Base-by-base conservation (phyloP, 306 rosid species). In the Elaeagnus macrophylla region DNA sequence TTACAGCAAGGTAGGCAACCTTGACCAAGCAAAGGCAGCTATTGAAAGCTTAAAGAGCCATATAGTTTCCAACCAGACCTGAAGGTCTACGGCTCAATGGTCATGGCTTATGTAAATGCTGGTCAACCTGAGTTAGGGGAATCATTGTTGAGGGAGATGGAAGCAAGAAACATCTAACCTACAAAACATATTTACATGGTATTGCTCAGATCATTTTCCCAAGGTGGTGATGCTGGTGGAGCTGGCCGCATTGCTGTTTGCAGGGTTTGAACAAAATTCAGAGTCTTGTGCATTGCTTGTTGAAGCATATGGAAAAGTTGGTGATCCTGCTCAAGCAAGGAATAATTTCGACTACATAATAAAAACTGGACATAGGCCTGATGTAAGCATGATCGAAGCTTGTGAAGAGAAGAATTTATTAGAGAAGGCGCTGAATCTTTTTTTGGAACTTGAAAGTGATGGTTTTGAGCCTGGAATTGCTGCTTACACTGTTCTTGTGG, bases 401-500 rank as follows among this genome's bases (percentile, higher is more conserved):
- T 91, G 84, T 57, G 78, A 66, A 82, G 69, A 61, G 74, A 58
- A 69, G 53, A 82, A 87, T 53, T 48, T 67, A 53, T 79, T 87
- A 70, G 95, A 84, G 39, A 73, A 75, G 67, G 99, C 96, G 16
- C 62, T 91, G 38, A 25, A 72, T 64, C 81, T 87, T 72, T 79
- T 91, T 60, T 15, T 79, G 71, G 65, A 75, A 53, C 85, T 84
- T 41, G 95, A 87, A 65, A 75, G 71, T 48, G 80, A 80, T 64
- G 95, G 96, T 9, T 84, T 87, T 71, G 72, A 75, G 76, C 93
- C 89, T 10, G 95, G 99, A 66, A 81, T 84, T 62, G 78, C 78
- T 46, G 84, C 96, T 57, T 82, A 77, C 72, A 65, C 83, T 46
- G 85, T 82, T 80, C 85, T 91, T 48, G 68, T 91, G 60, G 97